Conservation (phyloP, 192 early-diverging fungal species). For the Allomyces macrogynus region DNA sequence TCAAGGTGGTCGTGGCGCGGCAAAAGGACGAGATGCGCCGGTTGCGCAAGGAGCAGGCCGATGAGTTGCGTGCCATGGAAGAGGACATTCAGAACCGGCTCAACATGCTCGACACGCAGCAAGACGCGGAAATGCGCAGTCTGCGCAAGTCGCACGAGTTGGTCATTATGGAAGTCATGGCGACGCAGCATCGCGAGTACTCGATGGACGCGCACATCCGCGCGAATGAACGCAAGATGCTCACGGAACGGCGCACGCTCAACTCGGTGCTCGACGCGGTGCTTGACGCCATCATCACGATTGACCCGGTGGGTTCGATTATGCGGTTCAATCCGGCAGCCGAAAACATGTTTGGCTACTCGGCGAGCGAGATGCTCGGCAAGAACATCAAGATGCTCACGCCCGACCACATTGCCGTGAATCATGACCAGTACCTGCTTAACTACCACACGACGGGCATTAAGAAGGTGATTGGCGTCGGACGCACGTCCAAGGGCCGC, state of each 20-base stretch:
- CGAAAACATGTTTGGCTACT: not conserved
- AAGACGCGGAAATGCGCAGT: slow-evolving; percentile 1
- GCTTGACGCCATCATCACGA: slow-evolving; percentile 5
- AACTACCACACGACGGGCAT: slow-evolving; percentile 13
- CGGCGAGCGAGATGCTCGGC: slow-evolving; percentile 11
- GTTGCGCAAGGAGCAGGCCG: slow-evolving; percentile 3
- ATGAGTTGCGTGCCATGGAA: slow-evolving; percentile 7
- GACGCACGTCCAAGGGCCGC: slow-evolving; percentile 7
- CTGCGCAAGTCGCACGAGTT: slow-evolving; percentile 1
- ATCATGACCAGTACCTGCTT: slow-evolving; percentile 9
- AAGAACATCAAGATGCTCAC: slow-evolving; percentile 14
- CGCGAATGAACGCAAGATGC: slow-evolving; percentile 14
- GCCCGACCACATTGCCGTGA: slow-evolving; percentile 7
- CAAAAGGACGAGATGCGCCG: slow-evolving; percentile 7
- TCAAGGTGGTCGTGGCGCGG: not conserved
- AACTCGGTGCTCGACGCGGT: slow-evolving; percentile 16
- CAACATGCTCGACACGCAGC: slow-evolving; percentile 1
- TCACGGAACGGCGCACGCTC: slow-evolving; percentile 14
- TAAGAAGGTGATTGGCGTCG: slow-evolving; percentile 8
- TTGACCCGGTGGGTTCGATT: not conserved
- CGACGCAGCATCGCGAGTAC: slow-evolving; percentile 16
- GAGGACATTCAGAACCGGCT: not conserved
- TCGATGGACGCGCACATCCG: slow-evolving; percentile 18
- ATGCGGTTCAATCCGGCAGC: not conserved
- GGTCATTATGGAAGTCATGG: slow-evolving; percentile 5